phyloP scores from a whole-genome alignment of 2,329 filamentous ascomycete genomes.

The Chalaropsis thielavioides region DNA sequence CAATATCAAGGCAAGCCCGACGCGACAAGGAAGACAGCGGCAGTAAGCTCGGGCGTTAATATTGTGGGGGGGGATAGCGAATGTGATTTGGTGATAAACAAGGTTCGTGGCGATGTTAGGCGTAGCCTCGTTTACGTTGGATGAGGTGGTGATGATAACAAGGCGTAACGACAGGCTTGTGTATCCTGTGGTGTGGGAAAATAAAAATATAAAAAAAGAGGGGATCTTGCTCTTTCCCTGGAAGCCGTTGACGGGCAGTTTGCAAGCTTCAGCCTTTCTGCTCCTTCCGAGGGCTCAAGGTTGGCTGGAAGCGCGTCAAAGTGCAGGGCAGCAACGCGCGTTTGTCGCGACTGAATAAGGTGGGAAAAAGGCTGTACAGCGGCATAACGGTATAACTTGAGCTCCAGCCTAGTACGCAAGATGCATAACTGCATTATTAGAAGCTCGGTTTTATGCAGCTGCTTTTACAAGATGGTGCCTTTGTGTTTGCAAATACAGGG shows the following conservation, averaged over 20 bases:
- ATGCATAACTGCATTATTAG: not conserved
- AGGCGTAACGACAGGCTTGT: not conserved
- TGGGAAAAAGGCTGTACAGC: not conserved
- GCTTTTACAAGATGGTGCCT: not conserved
- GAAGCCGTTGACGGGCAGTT: not conserved
- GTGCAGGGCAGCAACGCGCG: conserved; percentile 9
- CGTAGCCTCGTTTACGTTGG: not conserved
- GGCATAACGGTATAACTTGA: not conserved
- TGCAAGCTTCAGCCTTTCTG: conserved; percentile 13
- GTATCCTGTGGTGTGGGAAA: not conserved
- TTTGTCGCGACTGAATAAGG: conserved; percentile 3
- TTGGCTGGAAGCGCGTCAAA: conserved; percentile 9
- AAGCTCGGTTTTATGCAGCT: too few relatives aligned
- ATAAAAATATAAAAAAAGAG: not conserved
- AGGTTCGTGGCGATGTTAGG: not conserved
- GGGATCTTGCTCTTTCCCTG: not conserved
- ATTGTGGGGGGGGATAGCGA: not conserved
- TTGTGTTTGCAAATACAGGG: not conserved
- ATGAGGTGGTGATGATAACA: not conserved
- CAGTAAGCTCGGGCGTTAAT: not conserved
- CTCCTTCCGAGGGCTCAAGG: conserved; percentile 3
- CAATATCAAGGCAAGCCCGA: not conserved
- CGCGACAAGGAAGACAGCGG: not conserved
- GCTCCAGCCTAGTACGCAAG: too few relatives aligned
- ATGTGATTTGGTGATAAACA: not conserved